A percentile compares a stretch with the other conserved stretches of the same genome.
phyloP scores from a whole-genome alignment of 371 early-diverging fungal species.

The Encephalitozoon romaleae region DNA sequence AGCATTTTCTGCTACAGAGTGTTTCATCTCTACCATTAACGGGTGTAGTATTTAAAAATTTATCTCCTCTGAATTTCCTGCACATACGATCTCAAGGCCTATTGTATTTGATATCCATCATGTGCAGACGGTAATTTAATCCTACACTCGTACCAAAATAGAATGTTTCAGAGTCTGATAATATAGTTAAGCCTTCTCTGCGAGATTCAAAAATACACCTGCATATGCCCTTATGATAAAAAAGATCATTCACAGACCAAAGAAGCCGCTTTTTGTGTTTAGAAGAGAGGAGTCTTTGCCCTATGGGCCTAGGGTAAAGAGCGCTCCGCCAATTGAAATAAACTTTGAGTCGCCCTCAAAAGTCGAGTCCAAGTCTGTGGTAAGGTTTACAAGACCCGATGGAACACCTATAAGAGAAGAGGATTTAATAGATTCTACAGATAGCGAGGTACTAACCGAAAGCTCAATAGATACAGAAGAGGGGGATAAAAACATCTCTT shows the following conservation, averaged over 20 bases:
- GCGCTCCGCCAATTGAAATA: slow-evolving; percentile 25
- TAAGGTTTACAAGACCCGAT: slow-evolving; percentile 11
- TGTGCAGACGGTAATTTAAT: neutral
- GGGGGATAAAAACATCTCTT: neutral
- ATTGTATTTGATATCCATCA: neutral
- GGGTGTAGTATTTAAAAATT: neutral
- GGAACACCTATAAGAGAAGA: slow-evolving; percentile 29
- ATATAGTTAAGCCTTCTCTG: neutral
- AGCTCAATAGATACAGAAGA: neutral
- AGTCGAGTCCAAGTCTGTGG: neutral
- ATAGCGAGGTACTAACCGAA: neutral
- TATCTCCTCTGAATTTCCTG: neutral
- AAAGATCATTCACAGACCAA: slow-evolving; percentile 29
- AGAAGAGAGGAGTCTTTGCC: neutral
- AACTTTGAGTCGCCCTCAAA: neutral
- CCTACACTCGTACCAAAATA: neutral
- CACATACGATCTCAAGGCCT: neutral
- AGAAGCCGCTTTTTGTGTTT: slow-evolving; percentile 12
- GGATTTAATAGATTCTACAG: slow-evolving; percentile 8
- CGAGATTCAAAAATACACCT: neutral
- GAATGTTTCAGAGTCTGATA: neutral
- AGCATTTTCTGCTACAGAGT: slow-evolving; percentile 1
- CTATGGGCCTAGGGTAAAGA: slow-evolving; percentile 1
- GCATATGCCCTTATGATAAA: slow-evolving; percentile 4
- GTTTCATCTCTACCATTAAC: neutral